Base-by-base conservation (phyloP, 169 alveolate genomes). In the Ophryocystis elektroscirrha region DNA sequence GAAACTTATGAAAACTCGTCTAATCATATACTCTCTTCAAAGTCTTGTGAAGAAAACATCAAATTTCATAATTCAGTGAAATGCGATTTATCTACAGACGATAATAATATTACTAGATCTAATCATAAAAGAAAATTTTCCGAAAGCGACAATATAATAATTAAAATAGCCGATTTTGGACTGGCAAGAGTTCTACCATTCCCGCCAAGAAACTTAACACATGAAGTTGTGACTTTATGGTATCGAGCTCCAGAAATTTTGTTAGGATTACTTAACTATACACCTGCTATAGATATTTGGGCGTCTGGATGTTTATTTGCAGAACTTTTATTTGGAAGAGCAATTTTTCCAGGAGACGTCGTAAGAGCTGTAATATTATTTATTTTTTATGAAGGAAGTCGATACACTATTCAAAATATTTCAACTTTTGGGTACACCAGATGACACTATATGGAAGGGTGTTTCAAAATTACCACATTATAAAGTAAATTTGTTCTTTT, bases 211-310 rank as follows among this genome's bases (percentile, higher is more conserved):
- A 1, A 29, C 0, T 26, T 5, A 16, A 39, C n/a, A n/a, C n/a
- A n/a, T n/a, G n/a, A n/a, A n/a, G n/a, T n/a, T n/a, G n/a, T n/a
- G n/a, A n/a, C n/a, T n/a, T n/a, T n/a, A n/a, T n/a, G n/a, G n/a
- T n/a, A n/a, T n/a, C n/a, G n/a, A n/a, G n/a, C 45, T 39, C 23
- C 38, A 41, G 19, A 41, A 37, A 23, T 52, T 41, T 38, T 60
- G 30, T 45, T 65, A 43, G 63, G 63, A 51, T n/a, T n/a, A n/a
- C 38, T 59, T 28, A 63, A 65, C 41, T 92, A 92, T 71, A 79
- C 93, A 44, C 79, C 92, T n/a, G 90, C 93, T 37, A 91, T 90
- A n/a, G 99, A 93, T 67, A 80, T 93, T 36, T 93, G 99, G 98
- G 73, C 93, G 53, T 80, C 87, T 19, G 99, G 98, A 27, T 87